A percentile compares a stretch with the other conserved stretches of the same genome.
These are phyloP conservation scores for Candida sp. DNA, from an alignment of 1,139 yeast species.

Conservation along the genomic window DNA sequence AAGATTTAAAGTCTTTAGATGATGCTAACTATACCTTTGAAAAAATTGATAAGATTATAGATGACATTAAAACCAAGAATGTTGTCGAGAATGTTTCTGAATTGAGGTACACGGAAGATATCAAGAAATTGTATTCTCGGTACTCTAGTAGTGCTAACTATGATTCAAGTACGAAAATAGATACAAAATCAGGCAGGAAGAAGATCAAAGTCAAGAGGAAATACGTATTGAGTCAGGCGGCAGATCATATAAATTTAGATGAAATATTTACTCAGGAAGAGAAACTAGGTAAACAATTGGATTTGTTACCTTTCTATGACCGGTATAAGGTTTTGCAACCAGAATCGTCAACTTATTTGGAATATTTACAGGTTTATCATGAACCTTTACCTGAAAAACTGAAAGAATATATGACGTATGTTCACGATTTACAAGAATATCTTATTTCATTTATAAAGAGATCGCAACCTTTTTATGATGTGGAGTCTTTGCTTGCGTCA, in stretches of 20 bases:
- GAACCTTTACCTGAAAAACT: conserved; percentile 29
- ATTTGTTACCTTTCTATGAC: conserved; percentile 49
- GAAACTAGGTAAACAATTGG: conserved; percentile 60
- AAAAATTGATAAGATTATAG: conserved; percentile 42
- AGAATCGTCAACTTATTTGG: conserved; percentile 34
- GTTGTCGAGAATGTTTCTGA: conserved; percentile 4
- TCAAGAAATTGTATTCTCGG: conserved; percentile 31
- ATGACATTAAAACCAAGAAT: conserved; percentile 24
- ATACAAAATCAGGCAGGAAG: conserved; percentile 15
- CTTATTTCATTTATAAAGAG: conserved; percentile 42
- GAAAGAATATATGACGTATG: conserved; percentile 39
- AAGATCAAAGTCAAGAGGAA: conserved; percentile 27
- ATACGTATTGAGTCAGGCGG: conserved; percentile 46
- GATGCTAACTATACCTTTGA: conserved; percentile 29
- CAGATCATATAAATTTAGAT: conserved; percentile 46
- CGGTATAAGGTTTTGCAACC: conserved; percentile 31
- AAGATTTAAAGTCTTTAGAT: conserved; percentile 19
- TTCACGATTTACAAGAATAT: conserved; percentile 43
- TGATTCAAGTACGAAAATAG: conserved; percentile 10
- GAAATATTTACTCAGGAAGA: conserved; percentile 60
- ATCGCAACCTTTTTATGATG: conserved; percentile 49
- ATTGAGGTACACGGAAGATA: conserved; percentile 23
- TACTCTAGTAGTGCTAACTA: conserved; percentile 26
- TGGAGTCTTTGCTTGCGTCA: conserved; percentile 25
- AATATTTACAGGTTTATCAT: conserved; percentile 47